Evolutionary conservation across 2,329 filamentous ascomycete species (phyloP).

Genomic region (Falciphora oryzae): DNA sequence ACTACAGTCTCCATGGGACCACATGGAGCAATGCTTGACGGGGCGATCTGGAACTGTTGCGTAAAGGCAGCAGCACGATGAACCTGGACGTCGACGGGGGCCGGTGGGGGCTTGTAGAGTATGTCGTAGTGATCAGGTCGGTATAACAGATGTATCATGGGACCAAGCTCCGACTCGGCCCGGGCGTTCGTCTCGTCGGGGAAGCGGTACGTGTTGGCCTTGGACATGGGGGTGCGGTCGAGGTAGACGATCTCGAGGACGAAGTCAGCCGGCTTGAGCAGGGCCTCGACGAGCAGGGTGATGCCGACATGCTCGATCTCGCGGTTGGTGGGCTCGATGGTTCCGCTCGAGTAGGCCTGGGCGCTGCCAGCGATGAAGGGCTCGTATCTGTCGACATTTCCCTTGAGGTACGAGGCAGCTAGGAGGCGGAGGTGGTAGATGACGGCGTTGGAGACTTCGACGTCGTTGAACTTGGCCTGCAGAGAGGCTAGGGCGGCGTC

Average conservation of each 20-base stretch:
- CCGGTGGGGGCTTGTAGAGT: slow-evolving; percentile 52
- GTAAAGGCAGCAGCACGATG: slow-evolving; percentile 44
- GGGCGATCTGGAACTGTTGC: slow-evolving; percentile 19
- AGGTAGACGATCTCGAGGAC: slow-evolving; percentile 86
- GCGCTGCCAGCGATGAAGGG: slow-evolving; percentile 63
- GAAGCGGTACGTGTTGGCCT: slow-evolving; percentile 67
- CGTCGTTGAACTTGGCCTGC: slow-evolving; percentile 67
- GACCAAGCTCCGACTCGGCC: slow-evolving; percentile 36
- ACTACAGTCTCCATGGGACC: too few relatives aligned
- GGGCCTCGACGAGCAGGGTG: slow-evolving; percentile 66
- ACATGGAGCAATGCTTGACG: too few relatives aligned
- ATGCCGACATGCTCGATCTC: slow-evolving; percentile 93
- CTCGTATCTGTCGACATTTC: slow-evolving; percentile 61
- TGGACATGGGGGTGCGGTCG: slow-evolving; percentile 72
- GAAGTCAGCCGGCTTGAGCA: slow-evolving; percentile 74
- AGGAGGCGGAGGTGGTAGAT: slow-evolving; percentile 82
- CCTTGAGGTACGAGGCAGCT: slow-evolving; percentile 78
- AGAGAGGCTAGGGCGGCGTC: slow-evolving; percentile 49
- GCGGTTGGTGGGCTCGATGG: slow-evolving; percentile 67
- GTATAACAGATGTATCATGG: slow-evolving; percentile 55
- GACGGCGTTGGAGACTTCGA: slow-evolving; percentile 61
- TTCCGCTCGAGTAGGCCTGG: slow-evolving; percentile 61
- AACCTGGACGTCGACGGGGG: slow-evolving; percentile 41
- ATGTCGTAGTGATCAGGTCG: slow-evolving; percentile 89
- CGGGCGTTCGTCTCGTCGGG: slow-evolving; percentile 47